Conservation (phyloP, 805 yeast genomes). For the Sugiyamaella boreocaroliniensis region DNA sequence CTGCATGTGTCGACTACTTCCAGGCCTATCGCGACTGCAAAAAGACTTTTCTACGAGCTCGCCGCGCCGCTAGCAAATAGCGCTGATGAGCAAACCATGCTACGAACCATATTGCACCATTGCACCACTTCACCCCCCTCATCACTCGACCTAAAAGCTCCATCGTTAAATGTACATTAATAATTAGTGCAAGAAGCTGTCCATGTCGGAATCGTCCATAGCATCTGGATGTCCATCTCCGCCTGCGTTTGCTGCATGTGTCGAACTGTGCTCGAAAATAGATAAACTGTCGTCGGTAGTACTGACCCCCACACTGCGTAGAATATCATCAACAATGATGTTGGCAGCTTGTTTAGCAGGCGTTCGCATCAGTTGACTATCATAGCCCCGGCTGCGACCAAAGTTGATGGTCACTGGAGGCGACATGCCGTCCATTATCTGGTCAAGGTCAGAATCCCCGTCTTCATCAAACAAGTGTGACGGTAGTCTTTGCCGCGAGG, state of each 20-base stretch:
- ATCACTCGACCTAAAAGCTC: too few relatives aligned
- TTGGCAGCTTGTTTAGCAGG: constrained; percentile 22
- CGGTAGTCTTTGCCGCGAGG: background rate
- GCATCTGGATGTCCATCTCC: constrained; percentile 2
- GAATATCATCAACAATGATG: constrained; percentile 19
- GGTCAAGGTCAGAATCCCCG: constrained; percentile 15
- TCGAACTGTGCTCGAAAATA: constrained; percentile 5
- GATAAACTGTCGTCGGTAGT: constrained; percentile 13
- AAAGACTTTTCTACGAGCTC: constrained; percentile 49
- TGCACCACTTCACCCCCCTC: too few relatives aligned
- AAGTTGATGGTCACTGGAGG: constrained; percentile 24
- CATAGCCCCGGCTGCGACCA: constrained; percentile 2
- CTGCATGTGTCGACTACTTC: constrained; percentile 70
- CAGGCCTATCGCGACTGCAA: constrained; percentile 92
- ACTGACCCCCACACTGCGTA: constrained; percentile 17
- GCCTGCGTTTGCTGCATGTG: background rate
- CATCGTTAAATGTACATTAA: too few relatives aligned
- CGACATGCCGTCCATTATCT: constrained; percentile 21
- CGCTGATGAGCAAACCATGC: background rate
- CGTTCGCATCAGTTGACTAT: constrained; percentile 12
- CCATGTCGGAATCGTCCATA: background rate
- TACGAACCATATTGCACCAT: too few relatives aligned
- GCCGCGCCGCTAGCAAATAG: constrained; percentile 6
- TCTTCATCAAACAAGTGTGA: constrained; percentile 4
- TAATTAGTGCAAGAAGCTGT: background rate